Evolutionary conservation across 305 asterid species (phyloP), one percentile per base, ranked within the genome.

Genomic region (Coffea humblotiana): DNA sequence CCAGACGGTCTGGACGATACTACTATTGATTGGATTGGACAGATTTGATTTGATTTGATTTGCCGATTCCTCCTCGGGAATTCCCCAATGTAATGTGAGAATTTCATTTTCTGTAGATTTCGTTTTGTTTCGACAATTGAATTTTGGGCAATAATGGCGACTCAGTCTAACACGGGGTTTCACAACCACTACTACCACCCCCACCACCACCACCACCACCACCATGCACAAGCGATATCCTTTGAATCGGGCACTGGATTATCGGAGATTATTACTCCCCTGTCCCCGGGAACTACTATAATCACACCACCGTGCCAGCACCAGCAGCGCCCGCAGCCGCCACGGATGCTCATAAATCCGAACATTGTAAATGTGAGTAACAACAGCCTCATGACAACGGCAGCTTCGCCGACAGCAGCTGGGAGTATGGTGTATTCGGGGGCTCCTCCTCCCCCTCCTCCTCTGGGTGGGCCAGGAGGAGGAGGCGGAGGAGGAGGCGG

Each of bases 371-470:
- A 40, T 74, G 77, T 23, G 23, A 43, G 47, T 77, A 65, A 48
- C 60, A 18, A 48, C 60, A 18, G 68, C 68, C 27, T 63, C 6
- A 63, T 65, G 43, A 14, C 15, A 0, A 13, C 70, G 12, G 19
- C 40, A 27, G 43, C 69, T 25, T 3, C 12, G 25, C 25, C 72
- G 18, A 77, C 72, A 25, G 77, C 49, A 60, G 80, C 52, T 18
- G 80, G 85, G 37, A 80, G 81, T 35, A 79, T 85, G 75, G 66
- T 83, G 72, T 85, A 74, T 75, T 75, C 88, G 6, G 88, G 82
- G 58, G 76, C 79, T 79, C 84, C 80, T 51, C 56, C 56, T 52
- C 58, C 79, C 77, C 84, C 80, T 51, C 56, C 56, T 52, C 58
- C 66, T 61, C 66, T 32, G 7, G 25, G 9, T 56, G 10, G 13